Evolutionary conservation across 2,329 filamentous ascomycete genomes (phyloP).

Genomic region (Calonectria pseudoturangicola): DNA sequence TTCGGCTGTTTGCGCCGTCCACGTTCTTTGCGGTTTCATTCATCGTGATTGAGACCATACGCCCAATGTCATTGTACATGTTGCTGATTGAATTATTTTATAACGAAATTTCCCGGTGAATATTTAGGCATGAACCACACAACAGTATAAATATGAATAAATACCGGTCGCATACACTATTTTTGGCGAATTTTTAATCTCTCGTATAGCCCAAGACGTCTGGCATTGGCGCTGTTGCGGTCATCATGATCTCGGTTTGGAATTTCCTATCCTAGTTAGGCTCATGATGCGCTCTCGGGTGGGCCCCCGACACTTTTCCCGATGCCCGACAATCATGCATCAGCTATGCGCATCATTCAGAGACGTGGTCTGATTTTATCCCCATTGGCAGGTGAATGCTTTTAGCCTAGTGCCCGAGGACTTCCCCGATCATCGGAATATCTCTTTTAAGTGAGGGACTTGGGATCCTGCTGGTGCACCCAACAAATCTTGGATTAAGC

Average conservation of each 20-base stretch:
- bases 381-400: neutral
- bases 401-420: neutral
- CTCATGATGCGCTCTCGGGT: neutral
- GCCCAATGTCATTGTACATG: slow-evolving; percentile 13
- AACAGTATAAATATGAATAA: slow-evolving; percentile 13
- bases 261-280: slow-evolving; percentile 26
- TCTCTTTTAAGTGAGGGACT: slow-evolving; percentile 12
- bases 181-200: neutral
- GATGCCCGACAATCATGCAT: slow-evolving; percentile 28
- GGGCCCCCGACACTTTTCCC: slow-evolving; percentile 26
- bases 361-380: slow-evolving; percentile 1
- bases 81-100: neutral
- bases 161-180: slow-evolving; percentile 10
- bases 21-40: neutral
- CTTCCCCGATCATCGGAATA: neutral
- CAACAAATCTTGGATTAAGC: too few relatives aligned
- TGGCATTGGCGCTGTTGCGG: neutral
- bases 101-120: neutral
- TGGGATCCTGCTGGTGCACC: neutral
- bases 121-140: too few relatives aligned
- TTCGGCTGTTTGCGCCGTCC: neutral
- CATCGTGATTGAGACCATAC: neutral
- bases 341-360: neutral
- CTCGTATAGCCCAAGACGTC: too few relatives aligned
- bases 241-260: neutral